phyloP scores from a whole-genome alignment of 176 grass and related monocot species.

The Phoenix dactylifera region DNA sequence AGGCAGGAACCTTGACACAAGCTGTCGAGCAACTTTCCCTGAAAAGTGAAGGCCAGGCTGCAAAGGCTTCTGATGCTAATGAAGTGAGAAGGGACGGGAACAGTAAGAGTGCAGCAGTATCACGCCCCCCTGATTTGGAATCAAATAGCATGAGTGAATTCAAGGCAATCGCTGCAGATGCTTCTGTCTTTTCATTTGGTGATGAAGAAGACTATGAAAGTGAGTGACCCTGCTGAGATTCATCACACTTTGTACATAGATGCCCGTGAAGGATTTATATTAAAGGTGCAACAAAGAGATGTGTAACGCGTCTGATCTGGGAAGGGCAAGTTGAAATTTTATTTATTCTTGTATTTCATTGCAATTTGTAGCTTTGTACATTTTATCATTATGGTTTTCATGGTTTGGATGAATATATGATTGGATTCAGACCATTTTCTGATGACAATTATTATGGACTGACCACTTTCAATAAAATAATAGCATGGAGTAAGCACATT shows the following conservation, averaged over 20 bases:
- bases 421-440: no score
- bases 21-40: slow-evolving; percentile 43
- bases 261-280: slow-evolving; percentile 12
- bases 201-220: slow-evolving; percentile 96
- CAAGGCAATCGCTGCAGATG: slow-evolving; percentile 88
- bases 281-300: slow-evolving; percentile 5
- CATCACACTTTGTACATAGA: slow-evolving; percentile 30
- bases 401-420: no score
- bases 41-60: slow-evolving; percentile 27
- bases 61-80: slow-evolving; percentile 29
- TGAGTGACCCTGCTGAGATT: slow-evolving; percentile 27
- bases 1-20: slow-evolving; percentile 25
- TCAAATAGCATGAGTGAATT: slow-evolving; percentile 73
- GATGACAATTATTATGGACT: no score
- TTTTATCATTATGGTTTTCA: no score
- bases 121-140: slow-evolving; percentile 16
- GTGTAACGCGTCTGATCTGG: not conserved
- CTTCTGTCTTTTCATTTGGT: slow-evolving; percentile 80
- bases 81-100: slow-evolving; percentile 33
- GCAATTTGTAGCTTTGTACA: slow-evolving; percentile 12
- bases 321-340: slow-evolving; percentile 3
- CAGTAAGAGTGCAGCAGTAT: slow-evolving; percentile 25
- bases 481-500: no score
- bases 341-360: slow-evolving; percentile 41
- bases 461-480: no score